Evolutionary conservation across 352 stramenopile species (phyloP).

Genomic region (Phytophthora agathidicida): DNA sequence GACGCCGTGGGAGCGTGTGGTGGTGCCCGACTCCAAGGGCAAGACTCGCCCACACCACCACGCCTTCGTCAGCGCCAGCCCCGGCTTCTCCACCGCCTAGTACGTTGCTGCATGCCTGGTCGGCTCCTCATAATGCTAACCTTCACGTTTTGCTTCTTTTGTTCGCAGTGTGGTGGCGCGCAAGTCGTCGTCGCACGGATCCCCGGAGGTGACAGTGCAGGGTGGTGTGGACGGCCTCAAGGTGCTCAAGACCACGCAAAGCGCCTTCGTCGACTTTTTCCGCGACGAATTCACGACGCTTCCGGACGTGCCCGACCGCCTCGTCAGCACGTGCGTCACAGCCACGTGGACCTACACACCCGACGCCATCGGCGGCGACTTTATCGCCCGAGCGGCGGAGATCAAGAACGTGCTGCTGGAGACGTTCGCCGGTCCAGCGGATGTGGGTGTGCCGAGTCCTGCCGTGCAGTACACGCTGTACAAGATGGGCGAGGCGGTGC

Average conservation of each 20-base stretch:
- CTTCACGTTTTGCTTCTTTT: not conserved
- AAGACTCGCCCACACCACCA: slow-evolving; percentile 69
- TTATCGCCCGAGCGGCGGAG: slow-evolving; percentile 47
- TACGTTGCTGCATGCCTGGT: slow-evolving; percentile 46
- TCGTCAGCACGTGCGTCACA: slow-evolving; percentile 79
- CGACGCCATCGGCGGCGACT: slow-evolving; percentile 41
- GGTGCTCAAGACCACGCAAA: slow-evolving; percentile 92
- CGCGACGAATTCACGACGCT: slow-evolving; percentile 83
- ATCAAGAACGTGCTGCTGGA: slow-evolving; percentile 79
- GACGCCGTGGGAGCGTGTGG: slow-evolving; percentile 73
- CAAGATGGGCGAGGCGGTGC: slow-evolving; percentile 86
- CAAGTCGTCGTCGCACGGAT: slow-evolving; percentile 52
- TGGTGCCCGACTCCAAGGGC: slow-evolving; percentile 59
- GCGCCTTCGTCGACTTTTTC: slow-evolving; percentile 88
- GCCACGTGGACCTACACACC: slow-evolving; percentile 77
- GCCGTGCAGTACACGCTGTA: slow-evolving; percentile 88
- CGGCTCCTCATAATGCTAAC: slow-evolving; percentile 7
- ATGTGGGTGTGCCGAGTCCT: slow-evolving; percentile 74
- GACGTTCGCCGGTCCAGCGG: slow-evolving; percentile 76
- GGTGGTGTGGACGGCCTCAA: slow-evolving; percentile 71
- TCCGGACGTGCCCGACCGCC: slow-evolving; percentile 73
- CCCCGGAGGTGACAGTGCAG: slow-evolving; percentile 52
- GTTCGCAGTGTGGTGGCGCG: slow-evolving; percentile 50
- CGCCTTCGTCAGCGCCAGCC: slow-evolving; percentile 70
- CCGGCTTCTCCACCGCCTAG: slow-evolving; percentile 63